Evolutionary conservation across 1,139 yeast genomes (phyloP).

Genomic region (Pichia sp.): DNA sequence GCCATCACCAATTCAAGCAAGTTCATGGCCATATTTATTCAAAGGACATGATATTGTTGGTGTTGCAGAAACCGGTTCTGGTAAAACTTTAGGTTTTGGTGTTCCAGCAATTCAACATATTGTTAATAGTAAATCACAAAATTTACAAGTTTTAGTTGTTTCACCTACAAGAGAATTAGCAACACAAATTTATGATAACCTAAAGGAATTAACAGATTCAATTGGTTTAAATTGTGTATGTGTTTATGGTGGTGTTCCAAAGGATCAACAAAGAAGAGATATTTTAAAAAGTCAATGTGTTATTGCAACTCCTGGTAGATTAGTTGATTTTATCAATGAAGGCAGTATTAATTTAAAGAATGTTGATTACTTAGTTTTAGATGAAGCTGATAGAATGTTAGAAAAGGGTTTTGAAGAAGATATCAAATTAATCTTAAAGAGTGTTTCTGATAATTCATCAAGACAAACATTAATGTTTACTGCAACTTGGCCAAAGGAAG

Average conservation of each 20-base stretch:
- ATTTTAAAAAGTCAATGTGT: constrained; percentile 61
- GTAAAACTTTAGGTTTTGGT: constrained; percentile 95
- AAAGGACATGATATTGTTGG: constrained; percentile 85
- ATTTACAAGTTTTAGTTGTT: constrained; percentile 71
- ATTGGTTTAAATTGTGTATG: constrained; percentile 70
- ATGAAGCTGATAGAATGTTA: constrained; percentile 98
- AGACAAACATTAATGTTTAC: constrained; percentile 88
- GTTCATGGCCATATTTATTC: constrained; percentile 89
- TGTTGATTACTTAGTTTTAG: constrained; percentile 77
- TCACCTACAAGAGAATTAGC: constrained; percentile 98
- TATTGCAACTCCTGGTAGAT: constrained; percentile 96
- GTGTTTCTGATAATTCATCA: constrained; percentile 35
- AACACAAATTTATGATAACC: constrained; percentile 83
- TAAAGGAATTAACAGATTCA: constrained; percentile 56
- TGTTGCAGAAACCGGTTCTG: constrained; percentile 98
- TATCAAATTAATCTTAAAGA: constrained; percentile 70
- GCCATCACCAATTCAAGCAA: constrained; percentile 97
- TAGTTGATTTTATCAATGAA: constrained; percentile 84
- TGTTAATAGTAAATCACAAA: constrained; percentile 37
- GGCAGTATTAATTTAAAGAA: constrained; percentile 66
- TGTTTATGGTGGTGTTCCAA: constrained; percentile 96
- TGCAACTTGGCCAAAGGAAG: constrained; percentile 89
- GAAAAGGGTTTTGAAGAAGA: constrained; percentile 97
- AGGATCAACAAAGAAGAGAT: constrained; percentile 77
- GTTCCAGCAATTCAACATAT: constrained; percentile 89